Evolutionary conservation across 345 rosid genomes (phyloP).

Genomic region (Eucalyptus coolabah): DNA sequence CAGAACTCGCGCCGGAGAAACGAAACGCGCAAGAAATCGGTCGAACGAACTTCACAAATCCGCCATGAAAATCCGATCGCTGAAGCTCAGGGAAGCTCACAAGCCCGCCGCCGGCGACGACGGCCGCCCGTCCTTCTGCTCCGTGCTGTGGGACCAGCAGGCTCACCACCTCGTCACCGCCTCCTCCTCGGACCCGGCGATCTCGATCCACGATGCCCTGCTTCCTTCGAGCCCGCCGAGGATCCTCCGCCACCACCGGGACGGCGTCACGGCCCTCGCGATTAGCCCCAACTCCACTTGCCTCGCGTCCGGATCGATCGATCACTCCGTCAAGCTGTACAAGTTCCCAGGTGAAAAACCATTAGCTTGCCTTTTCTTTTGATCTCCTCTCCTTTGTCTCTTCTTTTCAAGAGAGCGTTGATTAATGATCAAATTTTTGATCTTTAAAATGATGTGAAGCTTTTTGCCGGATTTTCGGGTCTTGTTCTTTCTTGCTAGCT

Average conservation of each 20-base stretch:
- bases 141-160: slow-evolving; percentile 79
- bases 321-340: slow-evolving; percentile 95
- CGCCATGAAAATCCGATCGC: slow-evolving; percentile 67
- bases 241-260: slow-evolving; percentile 87
- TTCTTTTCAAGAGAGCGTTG: not conserved
- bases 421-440: not conserved
- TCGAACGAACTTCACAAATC: not conserved
- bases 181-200: slow-evolving; percentile 65
- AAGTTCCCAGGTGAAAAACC: slow-evolving; percentile 61
- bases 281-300: slow-evolving; percentile 84
- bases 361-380: not conserved
- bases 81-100: slow-evolving; percentile 86
- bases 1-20: not conserved
- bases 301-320: slow-evolving; percentile 93
- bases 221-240: slow-evolving; percentile 46
- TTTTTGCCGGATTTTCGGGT: not conserved
- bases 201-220: slow-evolving; percentile 68
- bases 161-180: slow-evolving; percentile 76
- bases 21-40: not conserved
- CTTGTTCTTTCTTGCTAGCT: not conserved
- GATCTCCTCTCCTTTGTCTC: not conserved
- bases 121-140: slow-evolving; percentile 57
- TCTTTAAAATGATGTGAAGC: not conserved
- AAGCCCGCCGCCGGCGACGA: slow-evolving; percentile 10
- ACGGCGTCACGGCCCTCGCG: slow-evolving; percentile 80